phyloP scores from a whole-genome alignment of 1,139 yeast genomes.

The Hyphopichia buzzinii region DNA sequence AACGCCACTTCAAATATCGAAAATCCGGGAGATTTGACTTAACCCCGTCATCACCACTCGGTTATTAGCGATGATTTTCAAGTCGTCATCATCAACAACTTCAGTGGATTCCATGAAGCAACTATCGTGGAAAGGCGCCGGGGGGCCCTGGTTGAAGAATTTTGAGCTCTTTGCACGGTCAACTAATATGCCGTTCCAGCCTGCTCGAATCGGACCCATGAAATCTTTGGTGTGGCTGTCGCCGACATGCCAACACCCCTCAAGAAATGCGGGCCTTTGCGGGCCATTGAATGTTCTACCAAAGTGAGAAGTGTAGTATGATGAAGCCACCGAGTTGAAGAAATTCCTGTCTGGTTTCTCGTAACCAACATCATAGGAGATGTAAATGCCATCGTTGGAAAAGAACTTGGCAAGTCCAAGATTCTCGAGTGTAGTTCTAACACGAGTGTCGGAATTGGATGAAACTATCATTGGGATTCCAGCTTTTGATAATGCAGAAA shows the following conservation, averaged over 20 bases:
- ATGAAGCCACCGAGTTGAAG: slow-evolving; percentile 37
- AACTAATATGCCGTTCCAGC: slow-evolving; percentile 59
- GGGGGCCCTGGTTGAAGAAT: slow-evolving; percentile 13
- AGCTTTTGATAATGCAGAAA: slow-evolving; percentile 28
- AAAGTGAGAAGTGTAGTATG: slow-evolving; percentile 6
- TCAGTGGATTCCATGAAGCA: neutral
- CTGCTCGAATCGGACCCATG: slow-evolving; percentile 50
- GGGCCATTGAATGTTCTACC: slow-evolving; percentile 5
- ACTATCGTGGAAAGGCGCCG: neutral
- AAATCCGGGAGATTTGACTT: slow-evolving; percentile 20
- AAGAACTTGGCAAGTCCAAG: slow-evolving; percentile 44
- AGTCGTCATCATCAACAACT: slow-evolving; percentile 1
- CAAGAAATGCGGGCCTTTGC: slow-evolving; percentile 13
- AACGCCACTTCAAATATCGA: slow-evolving; percentile 9
- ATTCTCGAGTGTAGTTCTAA: slow-evolving; percentile 40
- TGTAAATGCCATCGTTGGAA: slow-evolving; percentile 32
- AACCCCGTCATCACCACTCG: slow-evolving; percentile 32
- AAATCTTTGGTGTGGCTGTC: slow-evolving; percentile 57
- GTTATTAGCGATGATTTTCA: slow-evolving; percentile 31
- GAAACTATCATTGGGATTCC: slow-evolving; percentile 44
- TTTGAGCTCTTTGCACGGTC: slow-evolving; percentile 37
- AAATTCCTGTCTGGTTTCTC: slow-evolving; percentile 52
- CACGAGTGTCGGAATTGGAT: slow-evolving; percentile 62
- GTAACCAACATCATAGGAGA: slow-evolving; percentile 55
- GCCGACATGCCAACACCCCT: slow-evolving; percentile 62